Base-by-base conservation (phyloP, 331 rosid genomes). In the Rosa hybrid region DNA sequence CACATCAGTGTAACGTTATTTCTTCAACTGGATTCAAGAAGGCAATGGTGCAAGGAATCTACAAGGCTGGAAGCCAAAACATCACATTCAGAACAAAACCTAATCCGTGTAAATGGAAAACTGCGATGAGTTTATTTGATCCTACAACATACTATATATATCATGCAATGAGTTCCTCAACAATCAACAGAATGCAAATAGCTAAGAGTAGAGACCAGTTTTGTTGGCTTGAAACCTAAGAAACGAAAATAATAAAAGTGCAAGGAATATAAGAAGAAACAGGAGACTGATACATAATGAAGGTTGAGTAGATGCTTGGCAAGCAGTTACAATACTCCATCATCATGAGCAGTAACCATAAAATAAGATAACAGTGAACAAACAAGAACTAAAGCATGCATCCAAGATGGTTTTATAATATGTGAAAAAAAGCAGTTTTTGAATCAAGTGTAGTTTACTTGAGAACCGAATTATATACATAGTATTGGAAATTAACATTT, bases 351-450 rank as follows among this genome's bases (percentile, higher is more conserved):
- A 73, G 48, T 18, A 72, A 17, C 42, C 4, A 34, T 10, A 51
- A 73, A 73, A 30, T 23, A 8, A 34, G 25, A 30, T 79, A 16
- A 81, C 38, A 69, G 51, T 63, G 4, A 76, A 16, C 12, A 65
- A 13, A 5, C 2, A 3, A 53, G 68, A 75, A 68, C 48, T 69
- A 17, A 5, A 69, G 38, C 59, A 59, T 13, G 42, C 14, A 77
- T 62, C 70, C 72, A 75, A 65, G 76, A 77, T 71, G 45, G 83
- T 72, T 72, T 68, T 67, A 75, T 42, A 70, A 82, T 77, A 75
- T 16, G 60, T 48, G 77, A 56, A 79, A 16, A 16, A 74, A 18
- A 80, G 73, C 49, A 27, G 44, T 51, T 42, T 3, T 10, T 21
- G 38, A 54, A 48, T 45, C 38, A 65, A 65, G 21, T 64, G 20